A percentile compares a stretch with the other conserved stretches of the same genome.
Conservation (phyloP, 2,329 filamentous ascomycete species). For the Fusarium cicatricum region DNA sequence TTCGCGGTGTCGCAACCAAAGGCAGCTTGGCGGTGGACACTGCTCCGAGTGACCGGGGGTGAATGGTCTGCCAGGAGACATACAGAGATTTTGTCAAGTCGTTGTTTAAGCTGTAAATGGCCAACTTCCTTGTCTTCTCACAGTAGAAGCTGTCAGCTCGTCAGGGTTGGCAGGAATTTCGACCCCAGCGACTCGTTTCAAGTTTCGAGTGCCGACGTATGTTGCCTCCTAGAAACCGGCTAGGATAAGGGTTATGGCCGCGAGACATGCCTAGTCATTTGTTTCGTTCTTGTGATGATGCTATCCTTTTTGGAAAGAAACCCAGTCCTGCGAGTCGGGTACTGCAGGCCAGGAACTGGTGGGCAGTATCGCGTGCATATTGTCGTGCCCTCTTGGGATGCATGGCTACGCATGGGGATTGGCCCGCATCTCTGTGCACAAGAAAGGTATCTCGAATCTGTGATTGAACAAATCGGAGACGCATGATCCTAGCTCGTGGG, state of each 20-base stretch:
- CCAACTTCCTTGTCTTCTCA: background rate
- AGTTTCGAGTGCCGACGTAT: background rate
- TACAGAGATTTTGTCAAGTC: background rate
- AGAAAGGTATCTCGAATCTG: conserved; percentile 33
- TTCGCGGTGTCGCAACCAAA: background rate
- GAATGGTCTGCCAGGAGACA: background rate
- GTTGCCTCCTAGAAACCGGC: background rate
- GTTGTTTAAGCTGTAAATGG: background rate
- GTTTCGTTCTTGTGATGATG: conserved; percentile 7
- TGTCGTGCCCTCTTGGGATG: conserved; percentile 15
- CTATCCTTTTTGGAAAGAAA: conserved; percentile 8
- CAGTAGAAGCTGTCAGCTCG: background rate
- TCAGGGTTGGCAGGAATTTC: background rate
- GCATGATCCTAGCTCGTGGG: conserved; percentile 39
- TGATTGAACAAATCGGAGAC: conserved; percentile 41
- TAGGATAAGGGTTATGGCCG: conserved; percentile 6
- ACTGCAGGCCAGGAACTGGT: conserved; percentile 25
- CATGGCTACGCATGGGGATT: conserved; percentile 24
- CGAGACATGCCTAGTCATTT: conserved; percentile 2
- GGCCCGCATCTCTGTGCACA: conserved; percentile 31
- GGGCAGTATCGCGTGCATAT: conserved; percentile 26
- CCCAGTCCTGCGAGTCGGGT: conserved; percentile 14
- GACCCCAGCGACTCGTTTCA: background rate
- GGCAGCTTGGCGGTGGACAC: background rate
- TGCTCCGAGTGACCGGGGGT: background rate